A percentile compares a stretch with the other conserved stretches of the same genome.
Evolutionary conservation across 2,329 filamentous ascomycete species (phyloP).

Genomic region (Penicillium sp.): DNA sequence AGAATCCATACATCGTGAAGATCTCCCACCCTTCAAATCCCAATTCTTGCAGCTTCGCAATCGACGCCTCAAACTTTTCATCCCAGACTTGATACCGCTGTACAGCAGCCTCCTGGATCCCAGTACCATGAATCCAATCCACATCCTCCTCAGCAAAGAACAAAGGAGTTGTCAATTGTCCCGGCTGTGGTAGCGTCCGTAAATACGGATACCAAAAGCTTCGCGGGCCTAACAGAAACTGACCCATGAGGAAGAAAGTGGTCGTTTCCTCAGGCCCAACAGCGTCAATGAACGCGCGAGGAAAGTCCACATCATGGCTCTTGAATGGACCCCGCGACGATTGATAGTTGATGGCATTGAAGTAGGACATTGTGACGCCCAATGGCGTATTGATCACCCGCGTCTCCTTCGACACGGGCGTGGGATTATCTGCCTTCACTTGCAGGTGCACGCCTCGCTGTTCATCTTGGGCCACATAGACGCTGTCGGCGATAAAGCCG

Average conservation of each 20-base stretch:
- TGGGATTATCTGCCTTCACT: constrained; percentile 25
- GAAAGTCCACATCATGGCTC: constrained; percentile 41
- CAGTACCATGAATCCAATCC: constrained; percentile 42
- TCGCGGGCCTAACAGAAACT: constrained; percentile 53
- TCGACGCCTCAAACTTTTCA: constrained; percentile 34
- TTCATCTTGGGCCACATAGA: constrained; percentile 32
- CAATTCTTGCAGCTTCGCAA: constrained; percentile 27
- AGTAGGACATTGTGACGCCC: constrained; percentile 35
- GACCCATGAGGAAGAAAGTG: constrained; percentile 63
- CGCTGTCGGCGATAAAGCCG: constrained; percentile 30
- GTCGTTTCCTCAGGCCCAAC: constrained; percentile 56
- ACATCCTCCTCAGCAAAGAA: constrained; percentile 60
- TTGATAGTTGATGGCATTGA: constrained; percentile 30
- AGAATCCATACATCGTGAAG: not conserved
- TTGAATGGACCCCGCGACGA: constrained; percentile 19
- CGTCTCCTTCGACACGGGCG: constrained; percentile 26
- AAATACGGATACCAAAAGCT: constrained; percentile 68
- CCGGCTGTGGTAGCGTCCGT: constrained; percentile 57
- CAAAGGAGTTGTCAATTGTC: constrained; percentile 55
- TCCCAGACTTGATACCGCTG: constrained; percentile 34
- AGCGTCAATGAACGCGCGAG: constrained; percentile 46
- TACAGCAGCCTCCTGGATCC: constrained; percentile 31
- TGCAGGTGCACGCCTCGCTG: constrained; percentile 34
- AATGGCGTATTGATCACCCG: constrained; percentile 35
- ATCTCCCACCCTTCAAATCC: constrained; percentile 28